Percentiles rank a stretch among this genome's conserved stretches.
These are phyloP conservation scores for Trichophyton simii DNA, from an alignment of 2,329 filamentous ascomycete genomes.

Conservation along the genomic window DNA sequence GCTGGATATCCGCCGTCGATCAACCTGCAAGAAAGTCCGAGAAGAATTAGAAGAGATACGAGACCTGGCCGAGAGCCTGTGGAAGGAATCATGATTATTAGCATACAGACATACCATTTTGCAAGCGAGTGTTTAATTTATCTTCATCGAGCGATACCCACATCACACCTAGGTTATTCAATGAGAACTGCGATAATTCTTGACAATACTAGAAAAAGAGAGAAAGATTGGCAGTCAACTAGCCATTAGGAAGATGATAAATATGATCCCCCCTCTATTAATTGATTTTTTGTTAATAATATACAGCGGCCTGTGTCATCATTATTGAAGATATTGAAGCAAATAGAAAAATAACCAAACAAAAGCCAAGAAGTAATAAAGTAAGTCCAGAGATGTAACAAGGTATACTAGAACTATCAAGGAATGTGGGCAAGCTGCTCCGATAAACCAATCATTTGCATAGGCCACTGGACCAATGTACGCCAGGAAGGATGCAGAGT, in stretches of 20 bases:
- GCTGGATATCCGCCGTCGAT: slow-evolving; percentile 24
- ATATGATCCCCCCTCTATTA: not conserved
- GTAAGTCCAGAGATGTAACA: not conserved
- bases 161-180: not conserved
- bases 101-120: not conserved
- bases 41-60: slow-evolving; percentile 19
- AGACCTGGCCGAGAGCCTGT: not conserved
- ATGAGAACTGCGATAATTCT: not conserved
- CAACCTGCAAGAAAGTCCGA: slow-evolving; percentile 27
- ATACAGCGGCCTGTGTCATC: not conserved
- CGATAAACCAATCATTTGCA: slow-evolving; percentile 15
- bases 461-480: slow-evolving; percentile 17
- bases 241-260: not conserved
- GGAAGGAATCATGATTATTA: not conserved
- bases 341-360: not conserved
- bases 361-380: not conserved
- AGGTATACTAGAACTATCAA: not conserved
- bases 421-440: not conserved
- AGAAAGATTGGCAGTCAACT: not conserved
- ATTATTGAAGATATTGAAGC: not conserved
- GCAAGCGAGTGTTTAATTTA: not conserved
- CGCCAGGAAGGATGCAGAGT: slow-evolving; percentile 15
- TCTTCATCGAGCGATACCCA: not conserved
- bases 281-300: not conserved
- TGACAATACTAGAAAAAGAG: not conserved